Evolutionary conservation across 768 basidiomycete species (phyloP).

Genomic region (Candolleomyces efflorescens): DNA sequence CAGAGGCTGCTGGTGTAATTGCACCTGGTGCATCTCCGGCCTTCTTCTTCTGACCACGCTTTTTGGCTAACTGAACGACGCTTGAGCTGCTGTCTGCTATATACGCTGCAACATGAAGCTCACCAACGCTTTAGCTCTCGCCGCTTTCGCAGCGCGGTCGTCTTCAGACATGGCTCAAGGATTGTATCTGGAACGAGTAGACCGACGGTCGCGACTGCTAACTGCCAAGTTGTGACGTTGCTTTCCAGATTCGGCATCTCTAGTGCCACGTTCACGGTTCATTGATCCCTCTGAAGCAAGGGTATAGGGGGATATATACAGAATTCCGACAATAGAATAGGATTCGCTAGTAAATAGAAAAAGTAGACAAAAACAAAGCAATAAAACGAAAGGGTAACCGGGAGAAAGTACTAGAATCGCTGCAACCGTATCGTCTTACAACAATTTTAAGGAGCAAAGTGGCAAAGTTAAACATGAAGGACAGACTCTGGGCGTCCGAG

Average conservation of each 20-base stretch:
- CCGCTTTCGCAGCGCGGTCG: slow-evolving; percentile 78
- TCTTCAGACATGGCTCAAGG: slow-evolving; percentile 53
- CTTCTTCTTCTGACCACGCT: slow-evolving; percentile 68
- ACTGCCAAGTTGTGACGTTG: slow-evolving; percentile 4
- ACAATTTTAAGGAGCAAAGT: slow-evolving; percentile 1
- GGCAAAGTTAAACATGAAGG: neutral
- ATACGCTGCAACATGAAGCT: slow-evolving; percentile 9
- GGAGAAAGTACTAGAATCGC: slow-evolving; percentile 18
- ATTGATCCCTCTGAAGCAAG: neutral
- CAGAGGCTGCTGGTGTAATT: slow-evolving; percentile 25
- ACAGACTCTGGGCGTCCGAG: slow-evolving; percentile 5
- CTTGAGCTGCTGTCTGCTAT: neutral
- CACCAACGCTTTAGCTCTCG: slow-evolving; percentile 82
- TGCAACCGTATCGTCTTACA: slow-evolving; percentile 1
- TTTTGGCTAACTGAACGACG: slow-evolving; percentile 57
- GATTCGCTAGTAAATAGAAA: slow-evolving; percentile 47
- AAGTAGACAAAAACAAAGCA: slow-evolving; percentile 18
- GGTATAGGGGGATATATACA: slow-evolving; percentile 5
- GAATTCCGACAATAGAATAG: slow-evolving; percentile 25
- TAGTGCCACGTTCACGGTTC: too few relatives aligned
- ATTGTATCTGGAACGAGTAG: neutral
- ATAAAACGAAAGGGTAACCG: slow-evolving; percentile 26
- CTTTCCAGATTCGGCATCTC: slow-evolving; percentile 16
- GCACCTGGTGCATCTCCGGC: slow-evolving; percentile 33
- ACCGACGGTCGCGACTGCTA: neutral